Percentiles rank a stretch among this genome's conserved stretches.
These are phyloP conservation scores for Tilletiopsis washingtonensis DNA, from an alignment of 1,284 basidiomycete species.

Conservation along the genomic window DNA sequence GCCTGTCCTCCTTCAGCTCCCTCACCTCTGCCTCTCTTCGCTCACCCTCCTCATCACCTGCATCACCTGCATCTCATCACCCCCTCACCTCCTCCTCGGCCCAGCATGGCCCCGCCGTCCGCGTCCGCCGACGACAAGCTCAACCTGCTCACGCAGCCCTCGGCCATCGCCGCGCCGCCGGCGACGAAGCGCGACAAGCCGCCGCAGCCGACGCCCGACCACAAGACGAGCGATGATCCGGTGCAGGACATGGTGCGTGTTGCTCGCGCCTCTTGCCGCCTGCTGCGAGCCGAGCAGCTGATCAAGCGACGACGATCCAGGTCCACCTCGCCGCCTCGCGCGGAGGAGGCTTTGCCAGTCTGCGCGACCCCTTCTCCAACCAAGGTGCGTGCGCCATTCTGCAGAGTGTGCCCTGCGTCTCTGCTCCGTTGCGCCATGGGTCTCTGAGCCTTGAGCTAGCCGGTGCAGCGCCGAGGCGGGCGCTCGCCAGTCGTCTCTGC, in stretches of 20 bases:
- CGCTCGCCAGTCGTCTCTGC: neutral
- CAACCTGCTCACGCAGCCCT: too few relatives aligned
- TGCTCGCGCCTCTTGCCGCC: neutral
- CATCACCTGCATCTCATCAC: too few relatives aligned
- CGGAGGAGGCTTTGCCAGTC: constrained; percentile 30
- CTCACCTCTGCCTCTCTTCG: too few relatives aligned
- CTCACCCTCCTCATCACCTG: too few relatives aligned
- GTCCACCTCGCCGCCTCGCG: neutral
- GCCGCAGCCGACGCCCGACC: constrained; percentile 20
- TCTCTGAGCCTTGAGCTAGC: constrained; percentile 16
- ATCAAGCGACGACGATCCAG: too few relatives aligned
- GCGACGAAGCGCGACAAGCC: constrained; percentile 5
- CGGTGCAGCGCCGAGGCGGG: constrained; percentile 8
- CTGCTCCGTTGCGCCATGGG: neutral
- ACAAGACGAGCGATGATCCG: constrained; percentile 30
- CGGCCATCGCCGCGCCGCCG: too few relatives aligned
- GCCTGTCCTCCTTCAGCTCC: too few relatives aligned
- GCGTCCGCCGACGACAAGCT: too few relatives aligned
- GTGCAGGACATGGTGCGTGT: constrained; percentile 17
- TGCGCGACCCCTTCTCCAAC: constrained; percentile 39
- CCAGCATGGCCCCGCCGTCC: too few relatives aligned
- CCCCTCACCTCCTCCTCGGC: too few relatives aligned
- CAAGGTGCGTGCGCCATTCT: constrained; percentile 27
- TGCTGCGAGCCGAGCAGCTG: too few relatives aligned
- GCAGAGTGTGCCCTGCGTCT: neutral